Evolutionary conservation across 768 basidiomycete species (phyloP), one percentile per base, ranked within the genome.

Genomic region (Pulveroboletus sp.): DNA sequence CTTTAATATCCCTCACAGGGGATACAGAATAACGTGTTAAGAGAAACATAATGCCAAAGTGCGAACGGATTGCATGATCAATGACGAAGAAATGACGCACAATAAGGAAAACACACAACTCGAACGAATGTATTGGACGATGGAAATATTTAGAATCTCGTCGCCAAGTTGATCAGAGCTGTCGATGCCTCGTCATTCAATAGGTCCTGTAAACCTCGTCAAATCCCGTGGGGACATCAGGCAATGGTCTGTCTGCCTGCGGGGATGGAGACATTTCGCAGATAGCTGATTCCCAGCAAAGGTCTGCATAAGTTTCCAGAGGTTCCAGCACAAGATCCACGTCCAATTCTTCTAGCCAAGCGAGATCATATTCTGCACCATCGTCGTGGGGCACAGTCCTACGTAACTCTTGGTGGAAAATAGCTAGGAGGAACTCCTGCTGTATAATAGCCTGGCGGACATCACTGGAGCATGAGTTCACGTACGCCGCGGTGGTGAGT

Each of bases 391-490:
- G 61, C 6, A 68, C 45, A 21, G 49, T 54, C 30, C 69, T 56
- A 17, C 52, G 58, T 21, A 68, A 47, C 33, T 68, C 67, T 6
- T 61, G 54, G 44, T 70, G 55, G 46, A 70, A 70, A 17, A 70
- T 38, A n/a, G 55, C 54, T 5, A 68, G 62, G n/a, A 68, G 59
- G 33, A 67, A 53, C 12, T 70, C 65, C 37, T 68, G 67, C 41
- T 68, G 67, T 1, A 62, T 61, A 18, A 68, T 66, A 8, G 44
- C 66, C 42, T 68, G 67, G 33, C 66, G 66, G 10, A 68, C 61
- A 31, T 69, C 69, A 26, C 43, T 57, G 11, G 69, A 68, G 38
- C 68, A 70, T 7, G 66, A 68, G 11, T 39, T 39, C 36, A 58
- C 57, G 17, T 55, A 65, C 35, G 47, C 45, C 5, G 57, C 56